Percentiles rank a stretch among this genome's conserved stretches.
Evolutionary conservation across 257 asterid species (phyloP).

Genomic region (Pogostemon cablin): DNA sequence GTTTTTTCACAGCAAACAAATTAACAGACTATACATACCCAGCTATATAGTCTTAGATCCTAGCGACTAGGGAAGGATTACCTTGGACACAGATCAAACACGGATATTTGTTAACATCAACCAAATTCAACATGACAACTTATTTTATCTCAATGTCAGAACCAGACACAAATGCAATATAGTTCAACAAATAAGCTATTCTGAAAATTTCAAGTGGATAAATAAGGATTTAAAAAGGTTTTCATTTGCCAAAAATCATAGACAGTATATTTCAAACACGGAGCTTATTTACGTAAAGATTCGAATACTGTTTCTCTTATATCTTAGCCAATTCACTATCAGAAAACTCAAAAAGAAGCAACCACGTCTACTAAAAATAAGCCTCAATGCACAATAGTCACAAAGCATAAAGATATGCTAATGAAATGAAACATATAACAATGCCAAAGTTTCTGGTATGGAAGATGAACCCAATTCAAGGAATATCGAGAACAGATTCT

Average conservation of each 20-base stretch:
- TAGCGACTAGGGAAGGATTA: neutral
- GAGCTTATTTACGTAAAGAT: neutral
- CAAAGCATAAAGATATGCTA: neutral
- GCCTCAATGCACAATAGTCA: constrained; percentile 13
- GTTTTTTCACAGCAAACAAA: neutral
- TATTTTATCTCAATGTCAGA: neutral
- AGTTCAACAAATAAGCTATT: neutral
- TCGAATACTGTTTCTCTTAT: neutral
- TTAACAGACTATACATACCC: neutral
- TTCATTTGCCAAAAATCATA: neutral
- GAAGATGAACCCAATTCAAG: too few relatives aligned
- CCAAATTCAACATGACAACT: neutral
- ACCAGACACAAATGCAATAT: constrained; percentile 8
- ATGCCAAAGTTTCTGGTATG: too few relatives aligned
- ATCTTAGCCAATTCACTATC: neutral
- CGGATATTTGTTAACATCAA: neutral
- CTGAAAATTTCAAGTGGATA: neutral
- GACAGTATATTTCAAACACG: neutral
- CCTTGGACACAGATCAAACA: neutral
- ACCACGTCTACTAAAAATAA: neutral
- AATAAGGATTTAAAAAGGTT: neutral
- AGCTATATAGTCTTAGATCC: constrained; percentile 2
- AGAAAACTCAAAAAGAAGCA: constrained; percentile 6
- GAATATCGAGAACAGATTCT: neutral
- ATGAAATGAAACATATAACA: too few relatives aligned